A percentile compares a stretch with the other conserved stretches of the same genome.
Evolutionary conservation across 352 stramenopile genomes (phyloP).

Genomic region (Phytophthora lateralis): DNA sequence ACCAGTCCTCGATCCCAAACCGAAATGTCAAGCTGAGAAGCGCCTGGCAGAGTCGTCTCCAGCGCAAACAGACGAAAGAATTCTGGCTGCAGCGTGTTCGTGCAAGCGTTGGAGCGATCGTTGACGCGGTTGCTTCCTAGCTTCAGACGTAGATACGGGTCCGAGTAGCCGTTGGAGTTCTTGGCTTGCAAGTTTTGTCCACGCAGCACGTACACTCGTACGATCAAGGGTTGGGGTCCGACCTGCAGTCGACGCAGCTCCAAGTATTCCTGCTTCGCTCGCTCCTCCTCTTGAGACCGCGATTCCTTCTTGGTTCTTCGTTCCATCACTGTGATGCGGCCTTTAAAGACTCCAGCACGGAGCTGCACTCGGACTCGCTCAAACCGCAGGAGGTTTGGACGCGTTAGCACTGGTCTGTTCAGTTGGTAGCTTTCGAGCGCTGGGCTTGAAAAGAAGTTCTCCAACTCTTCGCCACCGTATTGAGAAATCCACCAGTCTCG

Average conservation of each 20-base stretch:
- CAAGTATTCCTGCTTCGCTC: conserved; percentile 26
- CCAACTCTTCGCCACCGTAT: conserved; percentile 74
- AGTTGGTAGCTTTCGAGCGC: conserved; percentile 83
- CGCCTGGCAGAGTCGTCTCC: conserved; percentile 68
- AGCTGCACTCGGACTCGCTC: conserved; percentile 62
- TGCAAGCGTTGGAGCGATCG: conserved; percentile 65
- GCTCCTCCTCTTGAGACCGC: conserved; percentile 24
- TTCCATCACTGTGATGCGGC: conserved; percentile 67
- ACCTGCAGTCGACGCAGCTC: conserved; percentile 32
- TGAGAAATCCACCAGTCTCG: conserved; percentile 82
- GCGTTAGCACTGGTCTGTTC: conserved; percentile 60
- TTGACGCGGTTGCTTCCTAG: conserved; percentile 76
- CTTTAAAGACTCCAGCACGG: conserved; percentile 82
- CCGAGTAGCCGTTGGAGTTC: conserved; percentile 77
- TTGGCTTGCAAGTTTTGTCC: conserved; percentile 79
- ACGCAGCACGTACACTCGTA: conserved; percentile 79
- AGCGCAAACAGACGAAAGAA: conserved; percentile 79
- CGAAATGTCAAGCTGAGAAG: conserved; percentile 78
- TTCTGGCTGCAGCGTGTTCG: conserved; percentile 80
- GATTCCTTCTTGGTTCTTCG: conserved; percentile 15
- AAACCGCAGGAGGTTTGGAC: conserved; percentile 58
- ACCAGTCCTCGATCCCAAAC: conserved; percentile 86
- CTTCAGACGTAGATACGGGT: conserved; percentile 80
- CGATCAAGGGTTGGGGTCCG: conserved; percentile 59
- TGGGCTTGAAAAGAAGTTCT: conserved; percentile 69